phyloP scores from a whole-genome alignment of 306 rosid species.

The peach (Prunus persica) region DNA sequence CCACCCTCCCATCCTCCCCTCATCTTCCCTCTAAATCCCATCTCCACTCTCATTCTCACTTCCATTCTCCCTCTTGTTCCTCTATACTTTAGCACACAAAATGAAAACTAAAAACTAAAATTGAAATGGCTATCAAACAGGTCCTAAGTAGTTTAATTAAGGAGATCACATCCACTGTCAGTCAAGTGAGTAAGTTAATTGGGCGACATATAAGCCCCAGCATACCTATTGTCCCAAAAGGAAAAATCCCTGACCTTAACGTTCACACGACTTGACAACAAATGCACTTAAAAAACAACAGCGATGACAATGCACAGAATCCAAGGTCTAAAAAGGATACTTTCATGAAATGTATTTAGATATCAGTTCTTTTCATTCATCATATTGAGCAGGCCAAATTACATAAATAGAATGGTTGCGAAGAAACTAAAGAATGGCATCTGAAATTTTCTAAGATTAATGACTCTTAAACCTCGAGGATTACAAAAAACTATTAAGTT shows the following conservation, averaged over 20 bases:
- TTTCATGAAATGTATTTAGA: not conserved
- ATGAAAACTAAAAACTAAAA: no score
- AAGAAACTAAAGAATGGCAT: not conserved
- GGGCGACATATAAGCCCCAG: not conserved
- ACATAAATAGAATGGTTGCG: not conserved
- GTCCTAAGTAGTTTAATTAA: not conserved
- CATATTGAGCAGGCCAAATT: not conserved
- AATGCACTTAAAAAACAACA: not conserved
- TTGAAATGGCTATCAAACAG: no score
- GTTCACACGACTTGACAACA: not conserved
- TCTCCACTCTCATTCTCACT: no score
- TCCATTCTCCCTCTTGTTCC: no score
- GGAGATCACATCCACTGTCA: not conserved
- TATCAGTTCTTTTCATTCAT: not conserved
- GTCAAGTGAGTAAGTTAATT: not conserved
- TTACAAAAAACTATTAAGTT: constrained; percentile 1
- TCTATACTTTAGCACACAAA: no score
- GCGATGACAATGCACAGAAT: not conserved
- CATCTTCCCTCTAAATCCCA: no score
- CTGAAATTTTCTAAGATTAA: constrained; percentile 3
- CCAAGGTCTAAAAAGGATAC: not conserved
- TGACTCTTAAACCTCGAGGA: constrained; percentile 9
- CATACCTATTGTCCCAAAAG: not conserved
- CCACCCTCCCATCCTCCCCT: no score
- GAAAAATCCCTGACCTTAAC: not conserved